Conservation (phyloP, 306 rosid genomes). For the Hippophae gyantsensis region DNA sequence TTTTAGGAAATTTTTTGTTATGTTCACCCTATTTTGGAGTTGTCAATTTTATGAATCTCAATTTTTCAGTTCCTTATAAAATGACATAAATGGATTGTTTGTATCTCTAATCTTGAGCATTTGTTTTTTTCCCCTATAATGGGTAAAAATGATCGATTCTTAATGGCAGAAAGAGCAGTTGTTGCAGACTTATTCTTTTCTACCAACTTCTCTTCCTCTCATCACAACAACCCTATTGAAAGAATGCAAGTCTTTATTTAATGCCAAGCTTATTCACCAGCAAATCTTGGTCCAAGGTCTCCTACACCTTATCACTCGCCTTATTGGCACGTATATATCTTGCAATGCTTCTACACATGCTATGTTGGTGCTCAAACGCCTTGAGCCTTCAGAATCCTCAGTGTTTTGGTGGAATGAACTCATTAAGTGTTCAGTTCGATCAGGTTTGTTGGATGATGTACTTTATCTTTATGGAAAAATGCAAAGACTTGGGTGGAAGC, state of each 20-base stretch:
- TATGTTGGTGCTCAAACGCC: slow-evolving; percentile 33
- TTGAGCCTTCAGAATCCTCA: slow-evolving; percentile 25
- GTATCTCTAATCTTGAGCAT: too few species aligned
- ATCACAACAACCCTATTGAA: slow-evolving; percentile 8
- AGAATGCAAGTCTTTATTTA: slow-evolving; percentile 32
- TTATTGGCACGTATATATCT: slow-evolving; percentile 41
- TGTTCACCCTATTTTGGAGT: too few species aligned
- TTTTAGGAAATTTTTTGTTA: too few species aligned
- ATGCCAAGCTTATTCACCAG: slow-evolving; percentile 44
- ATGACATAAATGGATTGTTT: too few species aligned
- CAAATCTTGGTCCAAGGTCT: slow-evolving; percentile 36
- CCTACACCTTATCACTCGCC: slow-evolving; percentile 14
- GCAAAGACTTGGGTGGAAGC: slow-evolving; percentile 54
- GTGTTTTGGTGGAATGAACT: slow-evolving; percentile 79
- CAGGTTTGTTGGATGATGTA: slow-evolving; percentile 21
- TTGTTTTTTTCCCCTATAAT: too few species aligned
- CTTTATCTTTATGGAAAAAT: slow-evolving; percentile 33
- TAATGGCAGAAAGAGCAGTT: too few species aligned
- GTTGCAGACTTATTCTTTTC: slow-evolving; percentile 1
- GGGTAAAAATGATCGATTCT: too few species aligned
- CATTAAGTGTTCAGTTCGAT: slow-evolving; percentile 40
- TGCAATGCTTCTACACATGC: slow-evolving; percentile 31
- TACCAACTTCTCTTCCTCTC: slow-evolving; percentile 15
- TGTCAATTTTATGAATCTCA: too few species aligned
- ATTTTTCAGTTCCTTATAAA: too few species aligned